Percentiles rank a stretch among this genome's conserved stretches.
These are phyloP conservation scores for Betula pendula DNA, from an alignment of 306 rosid genomes.

Conservation along the genomic window DNA sequence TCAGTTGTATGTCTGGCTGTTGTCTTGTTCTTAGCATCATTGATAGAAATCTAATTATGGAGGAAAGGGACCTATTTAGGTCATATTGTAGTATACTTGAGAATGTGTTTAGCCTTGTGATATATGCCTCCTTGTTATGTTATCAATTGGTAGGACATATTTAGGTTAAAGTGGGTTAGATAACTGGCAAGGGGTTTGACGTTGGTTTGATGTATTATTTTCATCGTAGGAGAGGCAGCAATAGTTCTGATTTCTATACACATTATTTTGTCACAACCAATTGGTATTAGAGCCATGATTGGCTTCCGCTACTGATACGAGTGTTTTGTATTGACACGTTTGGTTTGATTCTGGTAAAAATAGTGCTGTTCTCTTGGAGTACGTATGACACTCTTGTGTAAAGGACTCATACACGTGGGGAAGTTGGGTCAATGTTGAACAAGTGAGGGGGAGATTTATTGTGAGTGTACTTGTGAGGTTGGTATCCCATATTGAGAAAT, in stretches of 20 bases:
- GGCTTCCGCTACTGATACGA: too few species aligned
- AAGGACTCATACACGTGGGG: too few species aligned
- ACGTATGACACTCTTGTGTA: too few species aligned
- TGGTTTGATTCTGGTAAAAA: too few species aligned
- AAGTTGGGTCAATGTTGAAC: too few species aligned
- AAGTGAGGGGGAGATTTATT: too few species aligned
- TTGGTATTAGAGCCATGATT: too few species aligned
- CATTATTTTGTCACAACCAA: too few species aligned
- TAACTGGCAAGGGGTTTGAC: neutral
- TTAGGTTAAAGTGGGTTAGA: neutral
- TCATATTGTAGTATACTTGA: neutral
- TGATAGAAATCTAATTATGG: neutral
- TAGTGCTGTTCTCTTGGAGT: too few species aligned
- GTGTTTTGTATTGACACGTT: too few species aligned
- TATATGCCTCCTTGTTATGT: constrained; percentile 5
- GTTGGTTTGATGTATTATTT: neutral
- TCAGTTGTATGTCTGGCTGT: neutral
- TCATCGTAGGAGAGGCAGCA: neutral
- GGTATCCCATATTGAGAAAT: too few species aligned
- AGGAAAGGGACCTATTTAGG: neutral
- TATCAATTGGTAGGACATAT: constrained; percentile 15
- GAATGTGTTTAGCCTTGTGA: neutral
- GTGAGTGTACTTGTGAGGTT: too few species aligned
- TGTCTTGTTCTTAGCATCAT: neutral
- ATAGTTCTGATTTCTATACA: neutral